Evolutionary conservation across 1,139 yeast genomes (phyloP), one percentile per base, ranked within the genome.

Genomic region (Torulaspora pretoriensis): DNA sequence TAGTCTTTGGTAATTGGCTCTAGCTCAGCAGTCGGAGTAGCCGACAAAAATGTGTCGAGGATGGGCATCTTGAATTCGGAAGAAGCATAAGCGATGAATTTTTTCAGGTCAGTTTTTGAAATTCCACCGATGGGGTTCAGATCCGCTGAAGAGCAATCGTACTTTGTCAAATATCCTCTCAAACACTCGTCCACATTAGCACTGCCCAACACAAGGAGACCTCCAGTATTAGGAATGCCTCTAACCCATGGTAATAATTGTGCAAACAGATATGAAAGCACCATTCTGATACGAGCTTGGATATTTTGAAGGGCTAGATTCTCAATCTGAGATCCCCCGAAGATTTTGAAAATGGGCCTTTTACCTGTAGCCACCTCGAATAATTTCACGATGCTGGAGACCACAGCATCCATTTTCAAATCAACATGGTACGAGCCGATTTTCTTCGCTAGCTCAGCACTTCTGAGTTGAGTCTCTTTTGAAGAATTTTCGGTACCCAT

Each of bases 161-260:
- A 92, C 64, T 92, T 92, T 10, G 99, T 92, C 61, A 94, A 73
- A 61, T 92, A 92, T 0, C 99, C 99, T 52, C 99, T 74, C 50
- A 92, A 70, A 57, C 96, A 88, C 64, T 92, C 99, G 65, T 92
- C 99, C n/a, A 92, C 98, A 63, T 92, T 92, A 6, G 98, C 97
- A 62, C 95, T 83, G 1, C 98, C 98, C 45, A 92, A 72, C 7
- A 92, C 99, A 35, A 92, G 71, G 41, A 92, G 68, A 0, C 97
- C 96, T 12, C 81, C 75, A 1, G 63, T 52, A 39, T 76, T 72
- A 27, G 74, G 72, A 38, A 75, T 68, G 5, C 81, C 80, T 54
- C 97, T 75, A 12, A 89, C 86, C 97, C 98, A 92, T 4, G 99
- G 98, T 46, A 92, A 72, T 42, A 92, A 71, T 60, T 92, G 96